phyloP scores from a whole-genome alignment of 441 rosid genomes.

The Erysimum cheiri region DNA sequence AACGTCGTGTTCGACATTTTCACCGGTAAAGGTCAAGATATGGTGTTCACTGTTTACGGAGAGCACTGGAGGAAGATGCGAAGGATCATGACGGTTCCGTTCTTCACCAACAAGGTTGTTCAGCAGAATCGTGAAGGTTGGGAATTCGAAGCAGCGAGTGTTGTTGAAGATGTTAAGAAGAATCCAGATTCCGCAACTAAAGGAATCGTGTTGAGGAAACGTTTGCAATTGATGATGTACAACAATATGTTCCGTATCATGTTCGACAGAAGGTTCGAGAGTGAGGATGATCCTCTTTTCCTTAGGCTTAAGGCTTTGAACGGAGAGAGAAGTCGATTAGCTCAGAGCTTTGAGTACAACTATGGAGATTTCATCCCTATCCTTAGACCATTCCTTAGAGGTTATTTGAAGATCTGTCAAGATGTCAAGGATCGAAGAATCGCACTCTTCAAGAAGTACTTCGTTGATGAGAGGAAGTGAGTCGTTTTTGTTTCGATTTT shows the following conservation, averaged over 20 bases:
- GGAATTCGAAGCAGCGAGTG: conserved; percentile 80
- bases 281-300: conserved; percentile 81
- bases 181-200: conserved; percentile 67
- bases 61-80: conserved; percentile 99
- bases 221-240: conserved; percentile 94
- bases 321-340: conserved; percentile 87
- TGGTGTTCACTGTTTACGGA: conserved; percentile 98
- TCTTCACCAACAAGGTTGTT: conserved; percentile 94
- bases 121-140: conserved; percentile 80
- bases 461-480: conserved; percentile 91
- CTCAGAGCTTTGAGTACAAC: conserved; percentile 94
- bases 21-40: conserved; percentile 96
- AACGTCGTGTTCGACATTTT: conserved; percentile 95
- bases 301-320: conserved; percentile 76
- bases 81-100: conserved; percentile 96
- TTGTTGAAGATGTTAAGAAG: conserved; percentile 82
- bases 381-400: conserved; percentile 86
- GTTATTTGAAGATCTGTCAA: conserved; percentile 84
- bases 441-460: conserved; percentile 85
- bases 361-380: conserved; percentile 95
- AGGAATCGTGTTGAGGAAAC: conserved; percentile 70
- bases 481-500: background rate
- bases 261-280: conserved; percentile 86
- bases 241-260: conserved; percentile 92
- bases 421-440: conserved; percentile 84